Base-by-base conservation (phyloP, 176 grass and related monocot genomes). In the Musa acuminata region DNA sequence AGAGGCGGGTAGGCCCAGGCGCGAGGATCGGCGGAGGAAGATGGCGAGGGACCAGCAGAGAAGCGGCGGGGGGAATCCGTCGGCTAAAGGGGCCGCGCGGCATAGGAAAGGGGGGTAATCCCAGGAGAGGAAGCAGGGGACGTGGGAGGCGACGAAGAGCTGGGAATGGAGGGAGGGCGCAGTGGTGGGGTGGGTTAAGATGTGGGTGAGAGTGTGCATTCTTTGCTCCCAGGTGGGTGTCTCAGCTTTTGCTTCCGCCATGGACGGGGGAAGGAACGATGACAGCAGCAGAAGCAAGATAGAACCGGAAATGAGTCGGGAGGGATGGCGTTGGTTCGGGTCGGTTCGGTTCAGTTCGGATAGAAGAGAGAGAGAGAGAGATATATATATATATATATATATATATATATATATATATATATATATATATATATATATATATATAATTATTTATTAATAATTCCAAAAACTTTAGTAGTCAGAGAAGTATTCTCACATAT, bases 151-250 rank as follows among this genome's bases (percentile, higher is more conserved):
- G 0, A 92, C 51, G 83, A 92, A 90, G 79, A 90, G 80, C 80
- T 96, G 89, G 65, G 93, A 96, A 60, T 96, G 89, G 67, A 96
- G 85, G 29, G 87, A 96, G 64, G 93, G 87, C 23, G 87, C 64
- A 49, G 80, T 55, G 43, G 85, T 88, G 1, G 83, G 85, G 74
- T 90, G 43, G 8, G 73, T 86, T 16, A 92, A 6, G 83, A 92
- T 67, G 85, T 90, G 87, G 43, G 83, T 43, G 35, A 96, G 79
- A 11, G 81, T 82, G 65, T 90, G 87, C 0, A 79, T 3, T 11
- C 85, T 77, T 50, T 86, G 52, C 53, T 60, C 48, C 85, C 87
- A 92, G 55, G 85, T 85, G 51, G 80, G 73, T 3, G 51, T 16
- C 8, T 55, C 48, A 11, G 51, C 52, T 35, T n/a, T 27, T 14